Conservation (phyloP, 73 alveolate species). For the Halteria grandinella region DNA sequence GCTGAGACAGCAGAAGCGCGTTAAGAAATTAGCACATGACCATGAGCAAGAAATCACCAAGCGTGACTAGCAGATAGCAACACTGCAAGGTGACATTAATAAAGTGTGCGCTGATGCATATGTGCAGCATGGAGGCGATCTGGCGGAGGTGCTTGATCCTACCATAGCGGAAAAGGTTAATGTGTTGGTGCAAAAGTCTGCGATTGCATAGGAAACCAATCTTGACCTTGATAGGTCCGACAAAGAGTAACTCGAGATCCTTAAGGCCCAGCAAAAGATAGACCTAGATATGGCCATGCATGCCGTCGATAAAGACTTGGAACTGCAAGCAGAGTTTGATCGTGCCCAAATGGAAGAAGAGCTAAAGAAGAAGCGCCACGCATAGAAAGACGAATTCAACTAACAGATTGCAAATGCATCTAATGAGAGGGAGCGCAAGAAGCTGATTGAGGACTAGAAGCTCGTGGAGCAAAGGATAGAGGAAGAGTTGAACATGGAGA, state of each 20-base stretch:
- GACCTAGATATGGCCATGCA: slow-evolving; percentile 32
- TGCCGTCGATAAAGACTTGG: slow-evolving; percentile 13
- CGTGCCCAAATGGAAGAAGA: neutral
- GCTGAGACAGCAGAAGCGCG: slow-evolving; percentile 31
- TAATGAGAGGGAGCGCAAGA: slow-evolving; percentile 33
- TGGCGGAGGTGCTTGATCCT: too few relatives aligned
- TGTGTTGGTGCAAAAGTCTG: too few relatives aligned
- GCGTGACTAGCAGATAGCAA: too few relatives aligned
- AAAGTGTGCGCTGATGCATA: too few relatives aligned
- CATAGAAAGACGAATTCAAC: slow-evolving; percentile 13
- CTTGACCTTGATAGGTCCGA: slow-evolving; percentile 14
- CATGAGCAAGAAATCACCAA: too few relatives aligned
- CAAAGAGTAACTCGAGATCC: slow-evolving; percentile 19
- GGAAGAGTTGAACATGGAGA: slow-evolving; percentile 40
- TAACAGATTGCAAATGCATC: neutral
- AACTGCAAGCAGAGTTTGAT: slow-evolving; percentile 9
- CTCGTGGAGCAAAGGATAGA: slow-evolving; percentile 28
- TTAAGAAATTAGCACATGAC: slow-evolving; percentile 33
- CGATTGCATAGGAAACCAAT: too few relatives aligned
- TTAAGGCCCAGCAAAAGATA: slow-evolving; percentile 9
- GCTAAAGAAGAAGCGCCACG: neutral
- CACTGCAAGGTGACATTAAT: too few relatives aligned
- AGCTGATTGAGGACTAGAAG: slow-evolving; percentile 50
- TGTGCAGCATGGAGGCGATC: too few relatives aligned
- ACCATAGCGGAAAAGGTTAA: too few relatives aligned